phyloP scores from a whole-genome alignment of 75 land plant species.

The Selaginella moellendorffii region DNA sequence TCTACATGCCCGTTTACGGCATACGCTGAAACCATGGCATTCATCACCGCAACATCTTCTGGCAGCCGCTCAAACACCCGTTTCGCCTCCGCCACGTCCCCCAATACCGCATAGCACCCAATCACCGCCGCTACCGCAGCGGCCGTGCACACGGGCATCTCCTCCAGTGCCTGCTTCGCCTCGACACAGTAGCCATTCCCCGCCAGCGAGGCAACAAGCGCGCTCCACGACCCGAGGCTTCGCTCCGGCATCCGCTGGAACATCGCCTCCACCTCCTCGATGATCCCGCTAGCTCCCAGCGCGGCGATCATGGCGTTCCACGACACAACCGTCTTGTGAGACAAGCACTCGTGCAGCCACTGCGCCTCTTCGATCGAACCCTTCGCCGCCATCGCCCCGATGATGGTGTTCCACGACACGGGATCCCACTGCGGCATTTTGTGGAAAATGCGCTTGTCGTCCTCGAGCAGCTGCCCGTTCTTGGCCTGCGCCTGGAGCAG shows the following conservation, averaged over 20 bases:
- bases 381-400: too few species aligned
- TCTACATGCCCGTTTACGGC: not conserved
- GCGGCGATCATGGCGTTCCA: too few species aligned
- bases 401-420: too few species aligned
- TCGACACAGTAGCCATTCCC: not conserved
- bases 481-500: too few species aligned
- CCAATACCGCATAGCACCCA: not conserved
- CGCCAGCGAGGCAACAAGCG: not conserved
- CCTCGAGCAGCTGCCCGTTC: too few species aligned
- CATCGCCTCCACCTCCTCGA: too few species aligned
- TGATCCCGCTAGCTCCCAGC: too few species aligned
- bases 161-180: not conserved
- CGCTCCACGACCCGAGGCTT: not conserved
- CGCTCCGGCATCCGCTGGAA: not conserved
- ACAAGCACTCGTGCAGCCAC: too few species aligned
- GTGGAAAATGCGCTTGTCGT: too few species aligned
- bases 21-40: slow-evolving; percentile 7
- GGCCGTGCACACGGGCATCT: not conserved
- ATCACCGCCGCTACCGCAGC: not conserved
- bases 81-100: not conserved
- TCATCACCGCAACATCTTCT: not conserved
- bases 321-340: too few species aligned
- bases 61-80: not conserved
- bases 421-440: too few species aligned
- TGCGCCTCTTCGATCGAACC: too few species aligned